phyloP scores from a whole-genome alignment of 2,329 filamentous ascomycete genomes.

The Botrytis medusae region DNA sequence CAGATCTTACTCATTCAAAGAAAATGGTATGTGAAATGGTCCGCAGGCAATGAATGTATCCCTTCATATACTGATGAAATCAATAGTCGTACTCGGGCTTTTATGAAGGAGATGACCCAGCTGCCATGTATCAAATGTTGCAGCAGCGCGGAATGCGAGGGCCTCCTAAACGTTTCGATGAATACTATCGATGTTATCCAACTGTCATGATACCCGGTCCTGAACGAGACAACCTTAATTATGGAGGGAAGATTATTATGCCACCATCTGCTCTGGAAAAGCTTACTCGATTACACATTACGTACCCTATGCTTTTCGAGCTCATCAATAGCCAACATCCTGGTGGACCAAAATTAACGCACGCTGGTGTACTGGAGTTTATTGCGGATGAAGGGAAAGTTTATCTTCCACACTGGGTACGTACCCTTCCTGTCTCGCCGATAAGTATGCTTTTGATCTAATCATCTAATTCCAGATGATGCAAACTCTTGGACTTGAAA shows the following conservation, averaged over 20 bases:
- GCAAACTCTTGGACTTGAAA: constrained; percentile 84
- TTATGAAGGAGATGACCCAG: constrained; percentile 37
- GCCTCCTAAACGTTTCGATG: constrained; percentile 80
- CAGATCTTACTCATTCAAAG: not conserved
- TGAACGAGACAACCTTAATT: constrained; percentile 86
- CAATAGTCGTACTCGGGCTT: constrained; percentile 35
- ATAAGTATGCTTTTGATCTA: not conserved
- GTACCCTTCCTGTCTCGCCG: constrained; percentile 30
- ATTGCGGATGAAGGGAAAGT: constrained; percentile 96
- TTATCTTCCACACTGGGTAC: constrained; percentile 92
- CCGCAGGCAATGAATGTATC: not conserved
- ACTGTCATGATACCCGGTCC: constrained; percentile 90
- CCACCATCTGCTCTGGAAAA: constrained; percentile 97
- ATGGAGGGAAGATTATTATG: constrained; percentile 95
- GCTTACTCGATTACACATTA: constrained; percentile 91
- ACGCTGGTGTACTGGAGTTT: constrained; percentile 95
- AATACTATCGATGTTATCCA: constrained; percentile 97
- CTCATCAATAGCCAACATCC: constrained; percentile 78
- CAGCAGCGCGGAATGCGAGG: constrained; percentile 32
- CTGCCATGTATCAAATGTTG: constrained; percentile 38
- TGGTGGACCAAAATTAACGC: constrained; percentile 68
- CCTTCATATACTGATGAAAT: constrained; percentile 24
- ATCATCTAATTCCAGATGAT: constrained; percentile 65
- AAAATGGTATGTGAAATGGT: constrained; percentile 29
- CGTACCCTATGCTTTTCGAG: constrained; percentile 97